Evolutionary conservation across 2,329 filamentous ascomycete genomes (phyloP), one percentile per base, ranked within the genome.

Genomic region (Cytospora chrysosperma): DNA sequence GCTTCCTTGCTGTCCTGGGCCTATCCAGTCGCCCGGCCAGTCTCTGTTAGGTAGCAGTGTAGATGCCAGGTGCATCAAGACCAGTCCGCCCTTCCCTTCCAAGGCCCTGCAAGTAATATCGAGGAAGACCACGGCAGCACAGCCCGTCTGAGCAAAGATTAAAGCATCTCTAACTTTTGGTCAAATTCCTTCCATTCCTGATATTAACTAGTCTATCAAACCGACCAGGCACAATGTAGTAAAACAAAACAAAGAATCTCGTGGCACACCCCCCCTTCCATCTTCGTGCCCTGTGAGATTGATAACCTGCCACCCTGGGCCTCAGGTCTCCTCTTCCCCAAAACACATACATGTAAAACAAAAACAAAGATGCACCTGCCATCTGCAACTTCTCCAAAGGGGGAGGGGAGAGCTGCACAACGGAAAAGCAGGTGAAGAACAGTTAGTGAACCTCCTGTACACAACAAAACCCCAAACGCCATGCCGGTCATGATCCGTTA

Each of bases 401-500:
- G 34, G 10, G n/a, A 26, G 10, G 17, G 13, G 30, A 47, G 17
- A 21, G 24, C 15, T 24, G 40, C 59, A 37, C 32, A 24, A 61
- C 24, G 27, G 47, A 26, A 26, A 21, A n/a, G n/a, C n/a, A n/a
- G n/a, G 47, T 51, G 15, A 28, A n/a, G 59, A 53, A 34, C 21
- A 51, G 61, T 55, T 34, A 50, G 17, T 40, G n/a, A 49, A 63
- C 4, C 17, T 55, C 40, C n/a, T 47, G 40, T 61, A 40, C 32
- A 58, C 12, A 43, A 27, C 30, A 63, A 40, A 13, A 13, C 47
- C 57, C 32, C 61, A 28, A 64, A 66, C 64, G 63, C 64, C 64
- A 24, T 64, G 64, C 58, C 50, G 28, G 52, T 66, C 64, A 64
- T 66, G 61, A 66, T 61, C 50, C 57, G 43, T 65, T 40, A 64